Evolutionary conservation across 148 eudicot genomes (phyloP).

Genomic region (Silene uniflora): DNA sequence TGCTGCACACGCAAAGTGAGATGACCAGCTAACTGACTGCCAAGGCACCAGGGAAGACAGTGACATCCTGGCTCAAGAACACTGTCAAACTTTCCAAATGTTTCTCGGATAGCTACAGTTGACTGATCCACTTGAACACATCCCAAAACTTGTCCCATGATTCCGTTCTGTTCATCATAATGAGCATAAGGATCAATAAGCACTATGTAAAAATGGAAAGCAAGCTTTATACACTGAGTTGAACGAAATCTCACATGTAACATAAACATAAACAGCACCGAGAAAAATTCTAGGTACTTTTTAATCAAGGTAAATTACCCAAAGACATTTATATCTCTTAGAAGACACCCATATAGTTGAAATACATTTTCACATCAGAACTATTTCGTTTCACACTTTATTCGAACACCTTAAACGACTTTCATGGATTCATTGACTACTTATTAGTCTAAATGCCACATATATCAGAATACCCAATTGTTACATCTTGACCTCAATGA

Average conservation of each 20-base stretch:
- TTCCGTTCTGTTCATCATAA: conserved; percentile 27
- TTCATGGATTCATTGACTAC: neutral
- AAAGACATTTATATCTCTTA: neutral
- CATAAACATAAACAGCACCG: neutral
- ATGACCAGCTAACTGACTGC: conserved; percentile 52
- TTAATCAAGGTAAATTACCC: neutral
- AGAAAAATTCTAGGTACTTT: neutral
- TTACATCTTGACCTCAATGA: neutral
- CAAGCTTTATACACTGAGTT: neutral
- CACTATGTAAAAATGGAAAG: neutral
- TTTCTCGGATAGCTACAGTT: conserved; percentile 54
- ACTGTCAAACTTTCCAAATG: conserved; percentile 53
- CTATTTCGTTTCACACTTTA: neutral
- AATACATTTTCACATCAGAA: neutral
- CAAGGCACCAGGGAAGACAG: conserved; percentile 62
- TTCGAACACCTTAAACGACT: neutral
- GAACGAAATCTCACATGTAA: neutral
- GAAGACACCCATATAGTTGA: neutral
- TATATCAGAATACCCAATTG: neutral
- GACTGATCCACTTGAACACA: conserved; percentile 73
- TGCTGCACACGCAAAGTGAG: conserved; percentile 66
- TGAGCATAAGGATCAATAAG: conserved; percentile 11
- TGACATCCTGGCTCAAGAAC: conserved; percentile 74
- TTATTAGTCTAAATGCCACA: no score
- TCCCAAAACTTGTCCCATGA: conserved; percentile 63